These are phyloP conservation scores for Hypoxylon lenormandii DNA, from an alignment of 495 filamentous ascomycete genomes.

Conservation along the genomic window DNA sequence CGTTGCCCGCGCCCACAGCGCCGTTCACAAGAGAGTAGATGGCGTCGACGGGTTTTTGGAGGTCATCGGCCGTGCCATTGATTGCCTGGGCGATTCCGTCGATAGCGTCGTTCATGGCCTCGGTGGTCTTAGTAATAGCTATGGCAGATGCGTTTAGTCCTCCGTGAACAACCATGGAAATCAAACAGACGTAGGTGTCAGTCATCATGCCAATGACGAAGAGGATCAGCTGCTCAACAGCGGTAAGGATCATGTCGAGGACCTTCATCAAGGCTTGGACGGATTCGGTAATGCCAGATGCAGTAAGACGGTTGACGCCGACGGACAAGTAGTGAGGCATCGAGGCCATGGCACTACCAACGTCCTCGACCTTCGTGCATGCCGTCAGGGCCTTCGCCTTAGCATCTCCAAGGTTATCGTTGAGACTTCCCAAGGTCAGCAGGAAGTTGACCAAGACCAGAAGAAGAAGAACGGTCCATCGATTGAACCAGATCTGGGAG, in stretches of 20 bases:
- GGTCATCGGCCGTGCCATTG: conserved; percentile 62
- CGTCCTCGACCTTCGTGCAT: conserved; percentile 90
- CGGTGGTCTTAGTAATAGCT: conserved; percentile 75
- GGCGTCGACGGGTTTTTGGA: conserved; percentile 72
- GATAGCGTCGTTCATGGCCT: conserved; percentile 79
- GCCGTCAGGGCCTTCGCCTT: conserved; percentile 83
- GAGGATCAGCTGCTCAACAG: conserved; percentile 84
- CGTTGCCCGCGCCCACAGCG: conserved; percentile 52
- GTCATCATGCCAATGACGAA: conserved; percentile 92
- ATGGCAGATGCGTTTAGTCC: conserved; percentile 75
- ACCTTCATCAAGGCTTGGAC: conserved; percentile 80
- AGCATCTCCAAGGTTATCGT: conserved; percentile 78
- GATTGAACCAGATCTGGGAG: conserved; percentile 96
- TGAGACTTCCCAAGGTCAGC: conserved; percentile 75
- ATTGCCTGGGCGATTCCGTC: conserved; percentile 73
- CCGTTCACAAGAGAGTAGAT: conserved; percentile 71
- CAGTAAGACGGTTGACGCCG: conserved; percentile 88
- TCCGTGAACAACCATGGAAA: conserved; percentile 80
- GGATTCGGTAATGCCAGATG: conserved; percentile 77
- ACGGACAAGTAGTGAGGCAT: conserved; percentile 93
- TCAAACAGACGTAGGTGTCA: conserved; percentile 86
- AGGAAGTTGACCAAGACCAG: conserved; percentile 84
- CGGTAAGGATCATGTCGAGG: conserved; percentile 80
- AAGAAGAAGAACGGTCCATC: conserved; percentile 91
- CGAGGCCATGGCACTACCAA: conserved; percentile 95